These are phyloP conservation scores for Davidsoniella neocaledoniae DNA, from an alignment of 2,329 filamentous ascomycete species.

Conservation along the genomic window DNA sequence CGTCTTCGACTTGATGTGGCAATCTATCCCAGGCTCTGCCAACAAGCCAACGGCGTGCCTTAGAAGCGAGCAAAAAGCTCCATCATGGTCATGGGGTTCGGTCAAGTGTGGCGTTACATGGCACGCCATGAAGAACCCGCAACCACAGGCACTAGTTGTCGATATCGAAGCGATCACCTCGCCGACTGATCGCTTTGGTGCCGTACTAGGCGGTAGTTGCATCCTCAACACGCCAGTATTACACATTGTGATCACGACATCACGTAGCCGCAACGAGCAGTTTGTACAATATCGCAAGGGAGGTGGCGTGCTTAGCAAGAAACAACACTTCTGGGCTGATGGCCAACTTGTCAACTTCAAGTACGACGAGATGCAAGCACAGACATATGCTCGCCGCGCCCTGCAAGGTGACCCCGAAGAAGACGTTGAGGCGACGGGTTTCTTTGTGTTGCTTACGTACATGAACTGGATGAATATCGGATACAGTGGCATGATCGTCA, in stretches of 20 bases:
- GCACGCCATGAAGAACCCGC: slow-evolving; percentile 13
- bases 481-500: slow-evolving; percentile 9
- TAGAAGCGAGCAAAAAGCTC: slow-evolving; percentile 8
- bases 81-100: slow-evolving; percentile 12
- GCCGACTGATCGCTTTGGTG: slow-evolving; percentile 6
- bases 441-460: slow-evolving; percentile 11
- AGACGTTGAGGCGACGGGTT: slow-evolving; percentile 9
- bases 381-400: slow-evolving; percentile 9
- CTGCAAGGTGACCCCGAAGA: slow-evolving; percentile 4
- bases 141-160: slow-evolving; percentile 10
- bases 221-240: slow-evolving; percentile 11
- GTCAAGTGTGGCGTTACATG: slow-evolving; percentile 11
- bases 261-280: slow-evolving; percentile 7
- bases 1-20: slow-evolving; percentile 12
- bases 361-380: slow-evolving; percentile 10
- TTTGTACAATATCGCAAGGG: slow-evolving; percentile 11
- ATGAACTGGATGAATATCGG: slow-evolving; percentile 13
- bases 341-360: slow-evolving; percentile 11
- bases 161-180: slow-evolving; percentile 10
- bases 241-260: slow-evolving; percentile 11
- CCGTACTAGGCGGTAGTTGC: slow-evolving; percentile 10
- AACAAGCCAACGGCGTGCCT: slow-evolving; percentile 7
- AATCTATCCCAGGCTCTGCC: slow-evolving; percentile 10
- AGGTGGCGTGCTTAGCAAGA: slow-evolving; percentile 10
- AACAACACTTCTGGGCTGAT: slow-evolving; percentile 12